A percentile compares a stretch with the other conserved stretches of the same genome.
These are phyloP conservation scores for Lactarius psammicola DNA, from an alignment of 768 basidiomycete species.

Conservation along the genomic window DNA sequence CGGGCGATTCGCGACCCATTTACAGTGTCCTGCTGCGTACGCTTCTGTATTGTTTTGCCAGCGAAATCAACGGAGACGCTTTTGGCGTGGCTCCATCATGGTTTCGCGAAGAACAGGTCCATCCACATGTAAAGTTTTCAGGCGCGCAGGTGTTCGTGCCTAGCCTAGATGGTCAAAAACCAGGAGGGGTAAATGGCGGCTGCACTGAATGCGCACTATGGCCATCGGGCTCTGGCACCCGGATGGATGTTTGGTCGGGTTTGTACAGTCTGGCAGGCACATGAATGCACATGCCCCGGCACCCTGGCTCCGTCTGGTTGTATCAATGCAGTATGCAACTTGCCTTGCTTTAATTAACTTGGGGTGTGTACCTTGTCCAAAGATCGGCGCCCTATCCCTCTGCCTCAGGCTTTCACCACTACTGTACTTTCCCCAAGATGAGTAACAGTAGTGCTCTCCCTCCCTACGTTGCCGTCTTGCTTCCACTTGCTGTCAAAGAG, in stretches of 20 bases:
- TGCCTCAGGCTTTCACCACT: not conserved
- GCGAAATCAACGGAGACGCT: not conserved
- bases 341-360: conserved; percentile 16
- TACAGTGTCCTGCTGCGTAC: not conserved
- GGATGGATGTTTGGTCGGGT: not conserved
- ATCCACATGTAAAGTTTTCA: not conserved
- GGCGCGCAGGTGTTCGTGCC: not conserved
- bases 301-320: not conserved
- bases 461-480: not conserved
- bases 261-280: not conserved
- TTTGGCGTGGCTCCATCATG: not conserved
- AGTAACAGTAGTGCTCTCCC: not conserved
- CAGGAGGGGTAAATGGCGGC: not conserved
- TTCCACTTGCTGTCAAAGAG: conserved; percentile 11
- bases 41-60: not conserved
- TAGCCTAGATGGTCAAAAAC: not conserved
- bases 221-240: not conserved
- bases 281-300: not conserved
- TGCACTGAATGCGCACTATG: not conserved
- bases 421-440: conserved; percentile 3
- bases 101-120: not conserved
- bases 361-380: not conserved
- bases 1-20: not conserved
- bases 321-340: not conserved
- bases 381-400: not conserved